Evolutionary conservation across 805 yeast species (phyloP).

Genomic region (Debaryomyces maramus): DNA sequence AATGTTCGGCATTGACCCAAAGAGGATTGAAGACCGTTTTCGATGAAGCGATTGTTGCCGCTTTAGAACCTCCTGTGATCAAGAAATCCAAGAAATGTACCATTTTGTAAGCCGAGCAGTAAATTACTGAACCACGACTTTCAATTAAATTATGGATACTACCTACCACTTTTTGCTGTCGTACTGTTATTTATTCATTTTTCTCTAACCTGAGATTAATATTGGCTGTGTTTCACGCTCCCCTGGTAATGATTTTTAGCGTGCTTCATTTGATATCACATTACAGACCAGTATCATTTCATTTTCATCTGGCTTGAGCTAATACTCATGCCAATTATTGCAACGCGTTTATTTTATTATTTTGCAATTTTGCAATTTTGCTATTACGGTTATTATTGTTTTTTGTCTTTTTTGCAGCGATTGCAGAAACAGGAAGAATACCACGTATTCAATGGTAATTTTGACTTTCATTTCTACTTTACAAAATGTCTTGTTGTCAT

Average conservation of each 20-base stretch:
- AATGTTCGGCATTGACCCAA: conserved; percentile 96
- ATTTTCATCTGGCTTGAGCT: too few species aligned
- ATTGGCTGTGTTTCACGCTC: neutral
- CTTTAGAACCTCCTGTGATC: conserved; percentile 93
- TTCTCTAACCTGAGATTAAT: too few species aligned
- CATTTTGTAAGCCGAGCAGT: conserved; percentile 68
- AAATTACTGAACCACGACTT: too few species aligned
- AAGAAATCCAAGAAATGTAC: conserved; percentile 81
- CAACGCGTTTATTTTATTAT: too few species aligned
- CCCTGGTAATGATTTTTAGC: too few species aligned
- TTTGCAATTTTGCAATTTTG: too few species aligned
- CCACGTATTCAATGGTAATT: neutral
- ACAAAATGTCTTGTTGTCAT: conserved; percentile 1
- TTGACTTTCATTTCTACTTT: conserved; percentile 1
- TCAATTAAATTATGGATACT: too few species aligned
- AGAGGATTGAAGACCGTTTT: conserved; percentile 96
- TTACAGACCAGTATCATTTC: neutral
- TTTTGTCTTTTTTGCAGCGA: neutral
- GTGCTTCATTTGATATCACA: too few species aligned
- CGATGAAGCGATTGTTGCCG: conserved; percentile 98
- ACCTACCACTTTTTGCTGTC: neutral
- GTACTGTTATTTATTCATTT: neutral
- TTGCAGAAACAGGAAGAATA: neutral
- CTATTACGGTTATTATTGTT: neutral
- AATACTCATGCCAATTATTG: too few species aligned